Percentiles rank a stretch among this genome's conserved stretches.
Conservation (phyloP, 805 yeast genomes). For the Barnettozyma californica region DNA sequence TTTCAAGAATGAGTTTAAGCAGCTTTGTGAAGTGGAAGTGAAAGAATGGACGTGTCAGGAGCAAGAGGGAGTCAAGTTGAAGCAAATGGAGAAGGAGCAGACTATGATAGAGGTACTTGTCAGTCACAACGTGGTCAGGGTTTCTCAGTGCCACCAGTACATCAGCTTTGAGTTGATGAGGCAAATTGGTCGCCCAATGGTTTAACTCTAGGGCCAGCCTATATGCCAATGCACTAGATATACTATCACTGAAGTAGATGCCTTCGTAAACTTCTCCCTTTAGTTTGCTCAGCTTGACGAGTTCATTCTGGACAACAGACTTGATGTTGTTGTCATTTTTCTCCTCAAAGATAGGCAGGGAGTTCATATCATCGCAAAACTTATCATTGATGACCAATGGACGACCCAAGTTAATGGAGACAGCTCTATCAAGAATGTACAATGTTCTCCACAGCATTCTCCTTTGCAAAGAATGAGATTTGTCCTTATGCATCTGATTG, state of each 20-base stretch:
- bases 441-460: slow-evolving; percentile 27
- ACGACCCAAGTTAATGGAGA: slow-evolving; percentile 30
- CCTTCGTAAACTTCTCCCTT: slow-evolving; percentile 27
- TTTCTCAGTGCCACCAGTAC: background rate
- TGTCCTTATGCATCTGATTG: slow-evolving; percentile 27
- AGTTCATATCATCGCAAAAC: slow-evolving; percentile 29
- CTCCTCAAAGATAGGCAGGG: slow-evolving; percentile 9
- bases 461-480: slow-evolving; percentile 20
- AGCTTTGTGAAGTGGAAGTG: slow-evolving; percentile 20
- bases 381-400: slow-evolving; percentile 28
- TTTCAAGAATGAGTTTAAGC: background rate
- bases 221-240: slow-evolving; percentile 24
- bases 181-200: slow-evolving; percentile 5
- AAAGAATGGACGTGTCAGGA: slow-evolving; percentile 34
- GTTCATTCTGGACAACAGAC: slow-evolving; percentile 24
- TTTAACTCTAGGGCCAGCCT: slow-evolving; percentile 29
- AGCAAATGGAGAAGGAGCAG: slow-evolving; percentile 28
- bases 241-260: slow-evolving; percentile 25
- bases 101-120: slow-evolving; percentile 4
- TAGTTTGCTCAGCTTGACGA: slow-evolving; percentile 23
- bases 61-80: slow-evolving; percentile 28
- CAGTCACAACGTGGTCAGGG: background rate
- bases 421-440: slow-evolving; percentile 26
- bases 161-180: slow-evolving; percentile 5
- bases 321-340: slow-evolving; percentile 6